Percentiles rank a stretch among this genome's conserved stretches.
Conservation (phyloP, 228 moss, liverwort and hornwort species). For the Sphagnum magellanicum region DNA sequence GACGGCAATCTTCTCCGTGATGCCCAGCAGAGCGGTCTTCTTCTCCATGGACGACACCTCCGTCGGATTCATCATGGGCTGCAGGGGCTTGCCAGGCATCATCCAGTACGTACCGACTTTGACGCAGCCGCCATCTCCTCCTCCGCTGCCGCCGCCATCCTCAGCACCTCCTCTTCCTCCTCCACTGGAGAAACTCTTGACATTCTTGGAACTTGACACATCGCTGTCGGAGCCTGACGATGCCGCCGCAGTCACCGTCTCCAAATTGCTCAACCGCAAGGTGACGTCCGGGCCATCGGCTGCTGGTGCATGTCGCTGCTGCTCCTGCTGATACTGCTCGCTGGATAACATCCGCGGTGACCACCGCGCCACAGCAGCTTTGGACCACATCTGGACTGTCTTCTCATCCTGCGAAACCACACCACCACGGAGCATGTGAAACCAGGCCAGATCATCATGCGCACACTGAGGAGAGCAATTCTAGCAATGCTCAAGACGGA, state of each 20-base stretch:
- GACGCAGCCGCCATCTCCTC: not conserved
- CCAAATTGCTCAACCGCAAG: slow-evolving; percentile 44
- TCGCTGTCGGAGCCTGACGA: slow-evolving; percentile 44
- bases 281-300: slow-evolving; percentile 44
- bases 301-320: not conserved
- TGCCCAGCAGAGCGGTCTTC: slow-evolving; percentile 50
- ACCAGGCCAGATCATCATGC: not conserved
- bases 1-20: slow-evolving; percentile 15
- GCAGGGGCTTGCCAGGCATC: slow-evolving; percentile 12
- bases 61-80: slow-evolving; percentile 2
- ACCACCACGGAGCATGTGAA: not conserved
- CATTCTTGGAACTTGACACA: slow-evolving; percentile 50
- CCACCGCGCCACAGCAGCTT: not conserved
- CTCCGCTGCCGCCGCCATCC: not conserved
- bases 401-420: not conserved
- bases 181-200: slow-evolving; percentile 25
- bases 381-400: not conserved
- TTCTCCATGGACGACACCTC: slow-evolving; percentile 47
- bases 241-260: slow-evolving; percentile 8
- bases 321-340: not conserved
- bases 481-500: not conserved
- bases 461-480: not conserved
- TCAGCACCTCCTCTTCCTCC: slow-evolving; percentile 16
- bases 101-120: slow-evolving; percentile 16
- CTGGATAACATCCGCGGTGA: not conserved